Percentiles rank a stretch among this genome's conserved stretches.
Conservation (phyloP, 495 filamentous ascomycete genomes). For the Aspergillus homomorphus region DNA sequence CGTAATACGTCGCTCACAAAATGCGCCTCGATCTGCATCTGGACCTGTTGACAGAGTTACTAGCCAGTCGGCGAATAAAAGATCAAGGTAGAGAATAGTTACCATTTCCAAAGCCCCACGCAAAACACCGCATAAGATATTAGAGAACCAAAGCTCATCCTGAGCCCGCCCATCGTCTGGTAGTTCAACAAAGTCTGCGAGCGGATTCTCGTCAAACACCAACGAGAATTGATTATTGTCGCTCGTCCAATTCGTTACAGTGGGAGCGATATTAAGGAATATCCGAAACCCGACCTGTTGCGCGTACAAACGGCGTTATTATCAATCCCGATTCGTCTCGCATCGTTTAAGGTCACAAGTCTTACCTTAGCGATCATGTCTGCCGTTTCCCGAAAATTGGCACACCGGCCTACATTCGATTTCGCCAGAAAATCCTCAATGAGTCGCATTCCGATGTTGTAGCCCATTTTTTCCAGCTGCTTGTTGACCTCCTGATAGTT, state of each 20-base stretch:
- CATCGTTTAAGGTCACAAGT: not conserved
- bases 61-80: constrained; percentile 17
- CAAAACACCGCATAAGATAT: constrained; percentile 91
- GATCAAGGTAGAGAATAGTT: constrained; percentile 16
- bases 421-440: constrained; percentile 98
- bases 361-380: constrained; percentile 92
- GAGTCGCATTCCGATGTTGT: constrained; percentile 93
- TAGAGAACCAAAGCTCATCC: constrained; percentile 97
- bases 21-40: constrained; percentile 98
- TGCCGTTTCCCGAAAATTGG: constrained; percentile 91
- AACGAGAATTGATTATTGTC: constrained; percentile 96
- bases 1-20: constrained; percentile 93
- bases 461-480: constrained; percentile 98
- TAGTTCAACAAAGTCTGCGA: constrained; percentile 96
- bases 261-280: constrained; percentile 96
- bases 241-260: constrained; percentile 89
- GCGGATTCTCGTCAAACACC: constrained; percentile 92
- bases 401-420: constrained; percentile 81
- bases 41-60: constrained; percentile 57
- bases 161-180: constrained; percentile 94
- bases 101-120: constrained; percentile 95
- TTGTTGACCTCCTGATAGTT: constrained; percentile 93
- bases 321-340: not conserved
- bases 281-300: constrained; percentile 94
- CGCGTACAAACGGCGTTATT: too few relatives aligned